Conservation (phyloP, 441 rosid species). For the Pelargonium australe region DNA sequence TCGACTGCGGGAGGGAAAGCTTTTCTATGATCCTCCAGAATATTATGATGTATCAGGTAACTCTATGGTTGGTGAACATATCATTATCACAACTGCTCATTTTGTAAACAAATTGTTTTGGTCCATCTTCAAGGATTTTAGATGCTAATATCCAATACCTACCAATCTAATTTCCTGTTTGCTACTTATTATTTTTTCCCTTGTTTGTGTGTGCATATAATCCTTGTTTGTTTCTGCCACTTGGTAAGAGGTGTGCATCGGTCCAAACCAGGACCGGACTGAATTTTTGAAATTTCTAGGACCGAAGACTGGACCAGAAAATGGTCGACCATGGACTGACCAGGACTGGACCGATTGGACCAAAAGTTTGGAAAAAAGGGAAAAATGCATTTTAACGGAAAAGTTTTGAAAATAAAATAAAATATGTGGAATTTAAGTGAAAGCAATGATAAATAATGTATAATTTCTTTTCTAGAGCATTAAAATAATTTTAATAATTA, state of each 20-base stretch:
- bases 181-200: neutral
- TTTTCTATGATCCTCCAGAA: constrained; percentile 85
- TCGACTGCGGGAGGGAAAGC: constrained; percentile 84
- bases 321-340: too few species aligned
- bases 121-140: neutral
- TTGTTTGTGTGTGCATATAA: neutral
- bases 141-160: neutral
- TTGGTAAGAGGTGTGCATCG: neutral
- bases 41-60: constrained; percentile 83
- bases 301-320: too few species aligned
- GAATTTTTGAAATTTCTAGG: too few species aligned
- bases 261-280: too few species aligned
- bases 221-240: neutral
- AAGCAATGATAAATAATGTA: too few species aligned
- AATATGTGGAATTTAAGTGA: too few species aligned
- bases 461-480: too few species aligned
- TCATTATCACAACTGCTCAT: neutral
- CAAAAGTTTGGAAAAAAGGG: too few species aligned
- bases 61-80: constrained; percentile 9
- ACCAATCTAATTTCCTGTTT: neutral
- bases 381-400: too few species aligned
- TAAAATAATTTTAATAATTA: too few species aligned
- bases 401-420: too few species aligned
- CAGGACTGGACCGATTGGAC: too few species aligned
- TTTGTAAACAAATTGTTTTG: neutral